A percentile compares a stretch with the other conserved stretches of the same genome.
Evolutionary conservation across 306 rosid genomes (phyloP).

Genomic region (Ormosia semicastrata): DNA sequence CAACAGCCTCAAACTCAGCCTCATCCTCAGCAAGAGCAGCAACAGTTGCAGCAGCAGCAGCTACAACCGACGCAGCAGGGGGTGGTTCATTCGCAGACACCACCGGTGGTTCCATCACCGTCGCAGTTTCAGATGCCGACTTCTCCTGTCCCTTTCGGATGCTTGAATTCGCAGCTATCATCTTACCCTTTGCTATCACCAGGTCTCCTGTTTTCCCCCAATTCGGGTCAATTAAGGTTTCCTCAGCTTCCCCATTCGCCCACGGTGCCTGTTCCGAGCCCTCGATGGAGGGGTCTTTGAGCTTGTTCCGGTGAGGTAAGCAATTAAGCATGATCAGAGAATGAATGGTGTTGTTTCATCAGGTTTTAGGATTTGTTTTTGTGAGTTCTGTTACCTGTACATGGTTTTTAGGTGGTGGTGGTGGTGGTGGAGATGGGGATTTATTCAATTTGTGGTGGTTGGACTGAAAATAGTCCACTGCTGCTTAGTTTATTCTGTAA

Average conservation of each 20-base stretch:
- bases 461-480: constrained; percentile 39
- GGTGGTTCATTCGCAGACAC: constrained; percentile 7
- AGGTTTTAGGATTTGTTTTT: constrained; percentile 17
- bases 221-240: constrained; percentile 69
- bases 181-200: constrained; percentile 72
- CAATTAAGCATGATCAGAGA: background rate
- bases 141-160: constrained; percentile 76
- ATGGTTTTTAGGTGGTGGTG: constrained; percentile 41
- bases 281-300: constrained; percentile 72
- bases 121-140: constrained; percentile 53
- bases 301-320: constrained; percentile 48
- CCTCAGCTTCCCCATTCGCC: constrained; percentile 95
- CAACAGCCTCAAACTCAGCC: constrained; percentile 31
- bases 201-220: constrained; percentile 64
- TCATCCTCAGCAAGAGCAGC: constrained; percentile 14
- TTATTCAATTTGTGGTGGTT: constrained; percentile 56
- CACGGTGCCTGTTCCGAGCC: constrained; percentile 78
- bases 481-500: constrained; percentile 61
- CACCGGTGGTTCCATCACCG: constrained; percentile 18
- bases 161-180: constrained; percentile 82
- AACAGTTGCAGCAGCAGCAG: background rate
- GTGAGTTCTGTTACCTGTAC: constrained; percentile 41
- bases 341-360: constrained; percentile 21
- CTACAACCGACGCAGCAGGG: constrained; percentile 26
- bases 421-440: constrained; percentile 29